Conservation (phyloP, 148 eudicot species). For the Rhododendron griersonianum region DNA sequence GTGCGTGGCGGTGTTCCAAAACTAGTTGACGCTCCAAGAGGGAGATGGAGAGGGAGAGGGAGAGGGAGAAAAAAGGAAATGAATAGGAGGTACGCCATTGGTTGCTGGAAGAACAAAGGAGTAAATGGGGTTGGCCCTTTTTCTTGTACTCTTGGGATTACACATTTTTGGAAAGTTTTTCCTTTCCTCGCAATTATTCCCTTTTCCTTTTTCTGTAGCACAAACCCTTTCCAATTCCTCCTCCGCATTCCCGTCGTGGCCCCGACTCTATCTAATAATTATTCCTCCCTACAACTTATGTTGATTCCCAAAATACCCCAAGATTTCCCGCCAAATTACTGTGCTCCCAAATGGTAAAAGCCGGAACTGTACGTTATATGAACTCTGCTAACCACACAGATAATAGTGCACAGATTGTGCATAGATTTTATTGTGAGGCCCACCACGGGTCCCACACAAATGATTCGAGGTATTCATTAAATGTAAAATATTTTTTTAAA, state of each 20-base stretch:
- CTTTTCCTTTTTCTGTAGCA: constrained; percentile 7
- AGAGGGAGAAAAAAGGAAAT: not conserved
- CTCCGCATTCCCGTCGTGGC: not conserved
- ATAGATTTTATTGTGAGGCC: too few relatives aligned
- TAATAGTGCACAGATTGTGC: too few relatives aligned
- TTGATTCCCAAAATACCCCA: constrained; percentile 2
- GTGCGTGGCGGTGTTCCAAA: too few relatives aligned
- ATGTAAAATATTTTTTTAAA: too few relatives aligned
- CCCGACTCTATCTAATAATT: not conserved
- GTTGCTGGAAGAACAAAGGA: constrained; percentile 38
- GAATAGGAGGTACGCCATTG: constrained; percentile 35
- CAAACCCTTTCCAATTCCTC: not conserved
- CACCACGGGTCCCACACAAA: too few relatives aligned
- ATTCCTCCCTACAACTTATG: not conserved
- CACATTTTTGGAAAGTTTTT: constrained; percentile 21
- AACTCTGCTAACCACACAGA: too few relatives aligned
- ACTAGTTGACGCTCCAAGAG: not conserved
- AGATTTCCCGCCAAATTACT: not conserved
- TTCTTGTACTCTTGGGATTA: constrained; percentile 21
- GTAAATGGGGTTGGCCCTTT: constrained; percentile 28
- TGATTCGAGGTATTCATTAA: too few relatives aligned
- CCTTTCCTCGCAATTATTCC: constrained; percentile 18
- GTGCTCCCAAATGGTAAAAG: not conserved
- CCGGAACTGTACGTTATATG: too few relatives aligned
- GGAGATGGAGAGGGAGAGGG: not conserved